Base-by-base conservation (phyloP, 805 yeast species). In the Wickerhamomyces xylosicus region DNA sequence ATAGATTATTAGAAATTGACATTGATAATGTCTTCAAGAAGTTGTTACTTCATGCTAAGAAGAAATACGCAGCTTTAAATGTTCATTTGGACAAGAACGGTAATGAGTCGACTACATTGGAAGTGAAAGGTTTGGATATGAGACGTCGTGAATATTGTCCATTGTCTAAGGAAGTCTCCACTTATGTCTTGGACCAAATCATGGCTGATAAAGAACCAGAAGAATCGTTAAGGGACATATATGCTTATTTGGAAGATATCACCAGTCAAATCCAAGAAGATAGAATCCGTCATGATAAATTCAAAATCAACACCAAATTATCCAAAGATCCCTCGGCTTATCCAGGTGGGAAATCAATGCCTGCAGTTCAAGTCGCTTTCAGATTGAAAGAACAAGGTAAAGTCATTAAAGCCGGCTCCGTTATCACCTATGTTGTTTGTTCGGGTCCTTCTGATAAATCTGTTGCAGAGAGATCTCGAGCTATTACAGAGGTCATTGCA, bases 71-170 rank as follows among this genome's bases (percentile, higher is more conserved):
- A 8, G 97, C 97, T 1, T 67, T 89, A 64, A 82, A 78, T 51
- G 74, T 74, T 22, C 58, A 72, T 1, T 50, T 67, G 43, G 63
- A 58, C 38, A 69, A 69, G 49, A 64, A 65, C 31, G 82, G 86
- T 10, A 72, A 74, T 10, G 75, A 80, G 41, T 67, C 62, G 37
- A 64, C 78, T 5, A 57, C 64, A 16, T 66, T 90, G 45, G 97
- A 92, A 59, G 95, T 90, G 34, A 92, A 92, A 58, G 99, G 99
- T 53, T 71, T 92, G 37, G 99, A 92, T 66, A 80, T 92, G 95
- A 79, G 75, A 54, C 87, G 98, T 60, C 85, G 99, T 68, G 99
- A 92, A 61, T 92, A 74, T 58, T 86, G 97, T 64, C 95, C 87
- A 37, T 63, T 92, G 37, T 85, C 97, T 1, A 92, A 89, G 57